A percentile compares a stretch with the other conserved stretches of the same genome.
These are phyloP conservation scores for Syzygium aromaticum DNA, from an alignment of 345 rosid species.

Conservation along the genomic window DNA sequence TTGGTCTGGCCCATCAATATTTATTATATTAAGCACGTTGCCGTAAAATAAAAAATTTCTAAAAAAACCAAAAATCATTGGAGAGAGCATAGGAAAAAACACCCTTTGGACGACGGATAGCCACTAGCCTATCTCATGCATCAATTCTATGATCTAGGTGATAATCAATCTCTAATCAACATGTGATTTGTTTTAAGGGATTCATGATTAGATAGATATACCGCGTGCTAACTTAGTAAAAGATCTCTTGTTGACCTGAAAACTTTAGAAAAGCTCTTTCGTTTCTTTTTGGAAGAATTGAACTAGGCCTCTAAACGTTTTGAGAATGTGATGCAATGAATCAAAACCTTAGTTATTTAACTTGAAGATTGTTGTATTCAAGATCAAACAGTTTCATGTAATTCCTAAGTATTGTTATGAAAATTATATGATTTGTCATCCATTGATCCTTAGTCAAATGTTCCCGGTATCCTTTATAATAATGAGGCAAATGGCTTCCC, in stretches of 20 bases:
- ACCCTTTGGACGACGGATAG: background rate
- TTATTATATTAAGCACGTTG: too few relatives aligned
- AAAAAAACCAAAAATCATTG: background rate
- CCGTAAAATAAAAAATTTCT: too few relatives aligned
- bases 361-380: too few relatives aligned
- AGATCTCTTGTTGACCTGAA: background rate
- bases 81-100: background rate
- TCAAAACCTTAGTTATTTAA: background rate
- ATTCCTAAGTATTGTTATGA: background rate
- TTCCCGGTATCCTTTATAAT: background rate
- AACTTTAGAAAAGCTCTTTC: background rate
- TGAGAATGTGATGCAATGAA: background rate
- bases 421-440: background rate
- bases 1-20: background rate
- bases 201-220: too few relatives aligned
- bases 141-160: too few relatives aligned
- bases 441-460: background rate
- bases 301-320: too few relatives aligned
- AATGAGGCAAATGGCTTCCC: background rate
- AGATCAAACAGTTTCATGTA: background rate
- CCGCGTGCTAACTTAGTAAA: background rate
- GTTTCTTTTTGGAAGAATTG: background rate
- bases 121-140: background rate
- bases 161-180: too few relatives aligned
- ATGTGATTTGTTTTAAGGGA: too few relatives aligned